Evolutionary conservation across 331 rosid genomes (phyloP), one percentile per base, ranked within the genome.

Genomic region (Prunus yedoensis): DNA sequence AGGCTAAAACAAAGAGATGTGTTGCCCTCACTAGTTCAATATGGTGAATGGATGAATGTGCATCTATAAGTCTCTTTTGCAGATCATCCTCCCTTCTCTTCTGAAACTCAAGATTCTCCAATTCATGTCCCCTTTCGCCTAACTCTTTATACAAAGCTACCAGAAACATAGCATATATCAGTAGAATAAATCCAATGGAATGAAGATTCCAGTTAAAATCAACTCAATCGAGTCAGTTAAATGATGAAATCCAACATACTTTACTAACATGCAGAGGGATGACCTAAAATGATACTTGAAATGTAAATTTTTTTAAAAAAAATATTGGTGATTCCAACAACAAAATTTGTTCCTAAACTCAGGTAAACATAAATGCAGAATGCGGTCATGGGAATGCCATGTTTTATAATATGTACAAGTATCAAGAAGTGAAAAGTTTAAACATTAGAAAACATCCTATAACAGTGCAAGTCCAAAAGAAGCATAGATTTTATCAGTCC

Each of bases 81-180:
- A 92, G 74, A 25, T 92, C 97, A 52, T 89, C 96, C 8, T 47
- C 57, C 81, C 85, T 92, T 75, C 87, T 90, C 20, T 83, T 79
- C 67, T 92, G 93, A 84, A 85, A 94, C 66, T 94, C 99, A 2
- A 53, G 73, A 81, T 94, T 94, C 82, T 94, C 97, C 97, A 92
- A 86, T 86, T 92, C 96, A 70, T 86, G 92, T 66, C 99, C 99
- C 77, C 80, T 85, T 75, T 94, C 99, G 71, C 96, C 97, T 65
- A 94, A 81, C 79, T 94, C 97, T 82, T 85, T 86, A 86, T 92
- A 94, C 68, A 92, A 87, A 52, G 83, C 99, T 94, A 87, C 83
- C 68, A 76, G 70, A 80, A 66, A 76, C 41, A 51, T 64, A 79
- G 70, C 50, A 77, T 38, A 65, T 27, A 73, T 63, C 57, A 72